Conservation (phyloP, 257 asterid species). For the Gentiana dahurica region DNA sequence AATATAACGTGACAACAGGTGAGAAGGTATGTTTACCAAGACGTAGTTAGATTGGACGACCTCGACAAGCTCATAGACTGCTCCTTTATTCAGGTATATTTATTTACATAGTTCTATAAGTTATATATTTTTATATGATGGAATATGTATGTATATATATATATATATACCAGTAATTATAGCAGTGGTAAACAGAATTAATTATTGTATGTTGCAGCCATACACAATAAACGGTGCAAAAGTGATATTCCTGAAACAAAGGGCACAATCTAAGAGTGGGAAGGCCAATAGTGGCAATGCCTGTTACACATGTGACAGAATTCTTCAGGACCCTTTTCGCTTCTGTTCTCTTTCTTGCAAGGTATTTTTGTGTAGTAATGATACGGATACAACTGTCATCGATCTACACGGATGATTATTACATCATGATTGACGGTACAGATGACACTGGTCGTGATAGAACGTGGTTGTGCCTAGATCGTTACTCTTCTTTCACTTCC, state of each 20-base stretch:
- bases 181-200: no score
- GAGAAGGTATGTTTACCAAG: conserved; percentile 77
- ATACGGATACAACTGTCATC: no score
- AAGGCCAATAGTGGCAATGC: conserved; percentile 38
- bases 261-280: conserved; percentile 63
- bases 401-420: no score
- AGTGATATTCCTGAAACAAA: conserved; percentile 74
- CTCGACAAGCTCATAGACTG: conserved; percentile 78
- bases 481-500: no score
- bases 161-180: no score
- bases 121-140: no score
- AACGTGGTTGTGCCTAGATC: no score
- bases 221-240: conserved; percentile 84
- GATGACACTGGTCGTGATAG: no score
- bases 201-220: conserved; percentile 31
- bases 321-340: conserved; percentile 72
- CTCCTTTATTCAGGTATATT: conserved; percentile 55
- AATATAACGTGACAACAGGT: conserved; percentile 30
- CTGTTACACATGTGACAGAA: conserved; percentile 79
- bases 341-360: conserved; percentile 96
- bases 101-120: no score
- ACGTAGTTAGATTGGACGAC: conserved; percentile 77
- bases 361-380: conserved; percentile 22
- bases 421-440: no score
- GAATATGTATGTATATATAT: no score